Evolutionary conservation across 2,329 filamentous ascomycete genomes (phyloP).

Genomic region (Emergomyces orientalis): DNA sequence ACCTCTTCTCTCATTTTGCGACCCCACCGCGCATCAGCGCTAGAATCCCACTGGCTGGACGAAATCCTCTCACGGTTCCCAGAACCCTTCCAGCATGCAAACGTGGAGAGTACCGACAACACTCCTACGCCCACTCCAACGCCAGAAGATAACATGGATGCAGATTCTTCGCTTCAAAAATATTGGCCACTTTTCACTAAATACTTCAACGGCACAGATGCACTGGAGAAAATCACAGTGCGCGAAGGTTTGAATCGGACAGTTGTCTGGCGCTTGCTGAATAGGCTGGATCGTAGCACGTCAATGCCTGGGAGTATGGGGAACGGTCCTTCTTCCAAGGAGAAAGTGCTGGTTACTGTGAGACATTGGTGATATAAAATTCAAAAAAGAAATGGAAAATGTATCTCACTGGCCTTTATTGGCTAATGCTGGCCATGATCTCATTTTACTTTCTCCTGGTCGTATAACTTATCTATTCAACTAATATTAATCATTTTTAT

Average conservation of each 20-base stretch:
- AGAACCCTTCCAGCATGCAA: constrained; percentile 11
- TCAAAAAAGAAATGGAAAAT: neutral
- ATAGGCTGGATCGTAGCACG: constrained; percentile 58
- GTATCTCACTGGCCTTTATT: neutral
- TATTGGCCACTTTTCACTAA: constrained; percentile 67
- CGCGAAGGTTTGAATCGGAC: constrained; percentile 80
- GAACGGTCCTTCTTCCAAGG: constrained; percentile 21
- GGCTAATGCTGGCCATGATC: neutral
- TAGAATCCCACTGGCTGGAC: constrained; percentile 62
- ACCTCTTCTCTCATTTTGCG: constrained; percentile 63
- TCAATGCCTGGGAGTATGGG: constrained; percentile 21
- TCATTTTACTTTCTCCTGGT: neutral
- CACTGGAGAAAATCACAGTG: constrained; percentile 78
- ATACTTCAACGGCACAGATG: constrained; percentile 78
- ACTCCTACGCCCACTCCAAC: constrained; percentile 1
- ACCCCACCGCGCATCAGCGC: constrained; percentile 66
- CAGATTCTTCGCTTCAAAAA: constrained; percentile 39
- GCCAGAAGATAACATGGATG: constrained; percentile 15
- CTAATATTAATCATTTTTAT: neutral
- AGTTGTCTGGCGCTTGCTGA: constrained; percentile 44
- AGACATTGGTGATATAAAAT: constrained; percentile 53
- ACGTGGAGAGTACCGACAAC: neutral
- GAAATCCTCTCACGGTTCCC: constrained; percentile 36
- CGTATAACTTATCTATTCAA: too few relatives aligned
- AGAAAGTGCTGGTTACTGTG: constrained; percentile 49